Percentiles rank a stretch among this genome's conserved stretches.
Conservation (phyloP, 352 stramenopile genomes). For the Phytopythium sindhum region DNA sequence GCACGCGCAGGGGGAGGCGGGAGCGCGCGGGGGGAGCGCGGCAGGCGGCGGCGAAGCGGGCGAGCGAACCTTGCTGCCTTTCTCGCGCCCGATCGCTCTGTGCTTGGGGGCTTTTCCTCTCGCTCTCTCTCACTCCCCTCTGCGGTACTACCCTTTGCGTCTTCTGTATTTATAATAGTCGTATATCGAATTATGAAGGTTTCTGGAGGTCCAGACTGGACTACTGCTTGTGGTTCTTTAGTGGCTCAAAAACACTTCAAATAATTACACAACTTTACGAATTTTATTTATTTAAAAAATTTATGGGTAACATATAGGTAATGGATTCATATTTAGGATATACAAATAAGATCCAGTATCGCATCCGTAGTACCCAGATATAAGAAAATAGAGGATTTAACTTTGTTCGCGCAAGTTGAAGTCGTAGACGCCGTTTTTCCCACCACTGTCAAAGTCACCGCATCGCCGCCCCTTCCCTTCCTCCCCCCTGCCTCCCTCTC, state of each 20-base stretch:
- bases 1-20: neutral
- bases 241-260: too few species aligned
- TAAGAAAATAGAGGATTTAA: neutral
- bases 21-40: neutral
- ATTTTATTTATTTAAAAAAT: too few species aligned
- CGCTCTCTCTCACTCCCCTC: neutral
- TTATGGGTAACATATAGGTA: neutral
- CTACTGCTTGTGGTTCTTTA: too few species aligned
- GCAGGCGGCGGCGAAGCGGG: neutral
- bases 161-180: neutral
- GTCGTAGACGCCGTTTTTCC: too few species aligned
- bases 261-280: neutral
- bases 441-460: too few species aligned
- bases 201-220: neutral
- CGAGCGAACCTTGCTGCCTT: neutral
- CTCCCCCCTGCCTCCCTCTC: too few species aligned
- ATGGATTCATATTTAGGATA: neutral
- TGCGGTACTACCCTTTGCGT: neutral
- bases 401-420: neutral
- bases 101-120: neutral
- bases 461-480: too few species aligned
- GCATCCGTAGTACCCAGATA: neutral
- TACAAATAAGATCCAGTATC: neutral
- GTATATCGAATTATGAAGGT: neutral
- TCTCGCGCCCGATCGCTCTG: conserved; percentile 1